Evolutionary conservation across 2,329 filamentous ascomycete species (phyloP), one percentile per base, ranked within the genome.

Genomic region (Colletotrichum sp.): DNA sequence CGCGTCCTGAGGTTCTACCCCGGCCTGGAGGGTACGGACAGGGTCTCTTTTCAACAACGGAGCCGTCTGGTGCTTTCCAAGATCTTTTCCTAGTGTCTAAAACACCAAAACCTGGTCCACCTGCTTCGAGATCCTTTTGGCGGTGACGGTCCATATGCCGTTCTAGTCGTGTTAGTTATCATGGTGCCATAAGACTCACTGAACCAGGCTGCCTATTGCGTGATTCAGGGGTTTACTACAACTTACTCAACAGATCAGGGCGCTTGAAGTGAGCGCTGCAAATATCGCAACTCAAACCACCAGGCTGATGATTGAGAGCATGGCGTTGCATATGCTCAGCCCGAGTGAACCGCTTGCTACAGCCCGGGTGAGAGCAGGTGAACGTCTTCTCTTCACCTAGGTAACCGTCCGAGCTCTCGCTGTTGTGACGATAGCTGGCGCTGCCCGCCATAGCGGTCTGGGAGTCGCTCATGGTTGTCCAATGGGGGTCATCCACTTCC

Each of bases 211-310:
- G 5, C 6, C 2, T 32, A 27, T 5, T 16, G 2, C 0, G 2
- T 39, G 59, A 30, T 25, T 61, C n/a, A 44, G 11, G 34, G 9
- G 34, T 34, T 22, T 64, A 22, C 4, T 22, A 12, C 27, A 5
- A 80, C 74, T 65, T 68, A 81, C 78, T 79, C 72, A 83, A 77
- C 57, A 93, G 82, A 81, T 93, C 91, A 30, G 88, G 89, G 60
- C 91, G 86, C 79, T 91, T 90, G 81, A 93, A 93, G 79, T 92
- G 90, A 32, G 90, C 90, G 72, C 88, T 87, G 77, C 92, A 93
- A 79, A 91, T 84, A 66, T 87, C 82, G 79, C 91, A 93, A 5
- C 90, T 91, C 75, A 87, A 87, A 59, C 89, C 88, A 1, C 87
- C 87, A 34, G 85, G 83, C n/a, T 85, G 84, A 79, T 92, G 91